Base-by-base conservation (phyloP, 805 yeast species). In the Schwanniomyces polymorphus region DNA sequence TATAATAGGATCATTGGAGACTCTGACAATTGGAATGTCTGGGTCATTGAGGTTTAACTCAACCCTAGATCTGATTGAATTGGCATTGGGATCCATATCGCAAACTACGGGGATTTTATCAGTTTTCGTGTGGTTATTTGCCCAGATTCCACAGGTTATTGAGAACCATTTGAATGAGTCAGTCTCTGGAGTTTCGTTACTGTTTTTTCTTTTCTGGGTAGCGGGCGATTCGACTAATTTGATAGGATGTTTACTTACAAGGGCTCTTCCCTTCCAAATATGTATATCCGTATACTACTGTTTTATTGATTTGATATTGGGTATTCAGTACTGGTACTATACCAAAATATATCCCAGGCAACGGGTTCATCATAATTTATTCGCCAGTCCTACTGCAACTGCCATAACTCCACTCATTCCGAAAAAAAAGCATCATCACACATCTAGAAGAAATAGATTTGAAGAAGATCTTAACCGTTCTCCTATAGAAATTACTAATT, bases 181-280 rank as follows among this genome's bases (percentile, higher is more conserved):
- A 1, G 75, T 71, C 1, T 55, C 58, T 4, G 76, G 75, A 0
- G 67, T 71, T 0, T 65, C 70, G 29, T 41, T 60, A 0, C 45
- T 59, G 17, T 71, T 71, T 43, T 50, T 71, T 29, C 47, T 54
- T 8, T 61, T 64, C 50, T 68, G 75, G 74, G 63, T 69, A 31
- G 54, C 63, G 4, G 75, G 76, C 14, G 76, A 58, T 39, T 63
- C 74, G 17, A 75, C 82, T 7, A 77, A 81, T 38, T 64, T 85
- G 26, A 40, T 78, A 0, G 97, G 97, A 0, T 89, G 96, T 50
- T 49, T 88, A 0, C 61, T 90, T 41, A 90, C 97, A 0, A 62
- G 79, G 6, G 97, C 91, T 50, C 70, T 90, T 41, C 82, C 85
- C n/a, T 91, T 91, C 65, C 97, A 91, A 61, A 78, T 82, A 9